A percentile compares a stretch with the other conserved stretches of the same genome.
These are phyloP conservation scores for Fraxinus baroniana DNA, from an alignment of 305 asterid species.

Conservation along the genomic window DNA sequence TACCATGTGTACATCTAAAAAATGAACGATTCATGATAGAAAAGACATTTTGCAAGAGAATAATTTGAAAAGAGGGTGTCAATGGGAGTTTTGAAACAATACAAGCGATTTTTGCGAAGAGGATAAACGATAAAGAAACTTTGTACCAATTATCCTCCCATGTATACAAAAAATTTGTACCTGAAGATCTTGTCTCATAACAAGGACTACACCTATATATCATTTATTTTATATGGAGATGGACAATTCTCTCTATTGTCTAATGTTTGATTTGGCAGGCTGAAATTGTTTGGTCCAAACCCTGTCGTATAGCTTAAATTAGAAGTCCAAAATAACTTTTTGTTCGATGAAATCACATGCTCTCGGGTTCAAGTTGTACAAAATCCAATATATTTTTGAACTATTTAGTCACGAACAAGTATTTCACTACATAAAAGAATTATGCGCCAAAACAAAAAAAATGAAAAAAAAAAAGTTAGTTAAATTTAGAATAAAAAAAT, in stretches of 20 bases:
- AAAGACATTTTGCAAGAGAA: neutral
- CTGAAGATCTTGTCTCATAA: neutral
- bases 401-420: neutral
- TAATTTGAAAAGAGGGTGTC: neutral
- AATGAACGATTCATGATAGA: neutral
- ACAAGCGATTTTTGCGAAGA: neutral
- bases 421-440: neutral
- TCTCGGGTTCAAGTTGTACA: neutral
- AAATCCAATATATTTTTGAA: neutral
- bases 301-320: neutral
- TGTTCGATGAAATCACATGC: neutral
- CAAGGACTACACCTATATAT: neutral
- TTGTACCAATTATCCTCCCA: neutral
- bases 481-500: neutral
- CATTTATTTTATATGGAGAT: too few species aligned
- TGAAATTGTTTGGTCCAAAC: neutral
- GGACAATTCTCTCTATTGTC: neutral
- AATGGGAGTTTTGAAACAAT: neutral
- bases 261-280: neutral
- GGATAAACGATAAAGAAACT: neutral
- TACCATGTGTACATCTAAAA: too few species aligned
- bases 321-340: neutral
- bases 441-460: neutral
- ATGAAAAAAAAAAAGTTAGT: neutral
- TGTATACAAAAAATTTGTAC: neutral